Base-by-base conservation (phyloP, 257 asterid genomes). In the Agastache rugosa region DNA sequence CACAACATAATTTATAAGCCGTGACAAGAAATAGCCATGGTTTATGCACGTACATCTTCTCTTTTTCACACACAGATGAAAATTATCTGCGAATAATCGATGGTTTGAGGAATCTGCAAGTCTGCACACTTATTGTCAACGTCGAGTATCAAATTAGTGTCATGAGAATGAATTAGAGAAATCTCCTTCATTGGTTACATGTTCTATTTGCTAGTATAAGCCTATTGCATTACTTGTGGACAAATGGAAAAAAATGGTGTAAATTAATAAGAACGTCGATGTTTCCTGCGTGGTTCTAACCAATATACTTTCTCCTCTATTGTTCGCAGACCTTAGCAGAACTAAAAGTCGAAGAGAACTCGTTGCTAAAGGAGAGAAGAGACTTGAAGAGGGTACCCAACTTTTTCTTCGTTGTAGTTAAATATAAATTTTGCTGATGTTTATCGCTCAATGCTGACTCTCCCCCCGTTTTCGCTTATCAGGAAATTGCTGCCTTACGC, bases 311-410 rank as follows among this genome's bases (percentile, higher is more conserved):
- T 64, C 72, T 22, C 31, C 51, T 11, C 34, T 27, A 17, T 56
- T 47, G 15, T 74, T 70, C 66, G 25, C 91, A 92, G 97, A 88
- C 91, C 34, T 74, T 86, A 67, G 81, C 88, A 11, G 90, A 92
- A 76, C 92, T 92, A 42, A 88, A 69, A 80, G 88, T 85, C 20
- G 92, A 85, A 69, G 96, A 88, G 51, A 74, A 29, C 61, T 17
- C 78, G 48, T 83, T 92, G 61, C 76, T 76, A 12, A 83, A 74
- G 83, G 97, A 92, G 85, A 83, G 87, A 82, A 83, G 84, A 66
- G 90, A 76, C 64, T 53, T 88, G 83, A 83, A 88, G 74, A 88
- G 83, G 93, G 97, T 92, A 87, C 74, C 17, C 45, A 25, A 48
- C 47, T 25, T 71, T 20, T 37, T 54, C 64, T 41, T 11, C 25